A percentile compares a stretch with the other conserved stretches of the same genome.
Conservation (phyloP, 1,284 basidiomycete species). For the Ustilago nuda region DNA sequence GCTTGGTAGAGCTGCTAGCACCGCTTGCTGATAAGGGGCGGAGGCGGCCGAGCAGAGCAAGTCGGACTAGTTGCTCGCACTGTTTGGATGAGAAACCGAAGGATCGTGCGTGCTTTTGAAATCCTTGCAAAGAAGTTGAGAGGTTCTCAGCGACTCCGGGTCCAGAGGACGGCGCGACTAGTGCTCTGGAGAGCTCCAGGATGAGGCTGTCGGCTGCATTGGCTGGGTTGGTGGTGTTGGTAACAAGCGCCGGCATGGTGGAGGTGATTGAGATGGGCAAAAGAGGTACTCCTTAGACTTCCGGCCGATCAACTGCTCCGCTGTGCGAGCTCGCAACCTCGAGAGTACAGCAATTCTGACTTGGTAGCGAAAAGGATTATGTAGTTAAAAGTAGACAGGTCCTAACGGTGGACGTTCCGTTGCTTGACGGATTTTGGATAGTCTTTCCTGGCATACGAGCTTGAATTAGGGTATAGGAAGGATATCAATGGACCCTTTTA, state of each 20-base stretch:
- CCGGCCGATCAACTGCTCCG: neutral
- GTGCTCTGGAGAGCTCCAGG: conserved; percentile 22
- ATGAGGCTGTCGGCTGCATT: conserved; percentile 35
- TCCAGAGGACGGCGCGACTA: conserved; percentile 24
- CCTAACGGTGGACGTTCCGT: neutral
- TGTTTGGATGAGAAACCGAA: conserved; percentile 42
- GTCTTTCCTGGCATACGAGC: neutral
- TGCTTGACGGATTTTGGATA: neutral
- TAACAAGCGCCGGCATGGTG: conserved; percentile 32
- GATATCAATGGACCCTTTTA: neutral
- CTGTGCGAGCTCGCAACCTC: neutral
- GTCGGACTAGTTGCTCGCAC: conserved; percentile 40
- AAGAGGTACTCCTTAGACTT: neutral
- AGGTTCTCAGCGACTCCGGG: conserved; percentile 12
- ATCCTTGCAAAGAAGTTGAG: conserved; percentile 5
- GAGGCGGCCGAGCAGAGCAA: conserved; percentile 36
- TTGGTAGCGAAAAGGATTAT: neutral
- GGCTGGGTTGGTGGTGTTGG: conserved; percentile 10
- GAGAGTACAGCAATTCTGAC: neutral
- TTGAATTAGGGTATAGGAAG: neutral
- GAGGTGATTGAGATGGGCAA: neutral
- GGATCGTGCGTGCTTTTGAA: conserved; percentile 31
- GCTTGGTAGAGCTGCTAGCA: conserved; percentile 20
- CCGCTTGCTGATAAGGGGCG: conserved; percentile 9
- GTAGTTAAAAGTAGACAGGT: neutral